phyloP scores from a whole-genome alignment of 179 eudicot genomes.

The Actinidia chinensis region DNA sequence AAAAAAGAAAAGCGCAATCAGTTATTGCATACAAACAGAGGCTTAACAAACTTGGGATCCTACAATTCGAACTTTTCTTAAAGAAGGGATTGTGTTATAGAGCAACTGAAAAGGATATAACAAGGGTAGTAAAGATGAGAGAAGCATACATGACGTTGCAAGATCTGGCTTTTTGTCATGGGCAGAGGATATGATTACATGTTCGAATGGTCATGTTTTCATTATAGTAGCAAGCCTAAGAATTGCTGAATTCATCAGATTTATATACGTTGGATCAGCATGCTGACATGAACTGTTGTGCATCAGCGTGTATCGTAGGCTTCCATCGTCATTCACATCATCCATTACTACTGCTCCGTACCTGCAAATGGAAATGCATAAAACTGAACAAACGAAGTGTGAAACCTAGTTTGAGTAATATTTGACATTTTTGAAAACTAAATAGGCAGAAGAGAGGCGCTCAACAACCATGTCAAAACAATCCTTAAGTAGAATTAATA shows the following conservation, averaged over 20 bases:
- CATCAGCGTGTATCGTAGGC: conserved; percentile 80
- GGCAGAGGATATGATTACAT: conserved; percentile 95
- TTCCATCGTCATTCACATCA: conserved; percentile 63
- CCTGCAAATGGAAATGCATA: conserved; percentile 38
- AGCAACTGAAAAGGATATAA: conserved; percentile 11
- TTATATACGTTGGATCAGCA: conserved; percentile 90
- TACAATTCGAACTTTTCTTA: neutral
- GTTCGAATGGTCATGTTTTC: conserved; percentile 89
- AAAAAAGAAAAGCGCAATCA: neutral
- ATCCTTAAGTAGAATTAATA: neutral
- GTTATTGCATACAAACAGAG: neutral
- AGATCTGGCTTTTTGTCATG: conserved; percentile 82
- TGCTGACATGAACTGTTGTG: conserved; percentile 99
- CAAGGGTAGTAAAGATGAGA: neutral
- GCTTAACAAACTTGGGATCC: neutral
- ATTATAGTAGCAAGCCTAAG: conserved; percentile 76
- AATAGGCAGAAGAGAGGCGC: conserved; percentile 5
- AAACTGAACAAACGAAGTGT: neutral
- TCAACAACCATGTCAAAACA: neutral
- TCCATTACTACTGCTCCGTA: conserved; percentile 96
- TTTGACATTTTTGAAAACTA: conserved; percentile 3
- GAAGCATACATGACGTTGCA: conserved; percentile 82
- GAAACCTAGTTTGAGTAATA: neutral
- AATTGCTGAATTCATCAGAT: conserved; percentile 87
- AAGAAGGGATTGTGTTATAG: neutral